Conservation (phyloP, 2,329 filamentous ascomycete species). For the Monosporascus cannonballus region DNA sequence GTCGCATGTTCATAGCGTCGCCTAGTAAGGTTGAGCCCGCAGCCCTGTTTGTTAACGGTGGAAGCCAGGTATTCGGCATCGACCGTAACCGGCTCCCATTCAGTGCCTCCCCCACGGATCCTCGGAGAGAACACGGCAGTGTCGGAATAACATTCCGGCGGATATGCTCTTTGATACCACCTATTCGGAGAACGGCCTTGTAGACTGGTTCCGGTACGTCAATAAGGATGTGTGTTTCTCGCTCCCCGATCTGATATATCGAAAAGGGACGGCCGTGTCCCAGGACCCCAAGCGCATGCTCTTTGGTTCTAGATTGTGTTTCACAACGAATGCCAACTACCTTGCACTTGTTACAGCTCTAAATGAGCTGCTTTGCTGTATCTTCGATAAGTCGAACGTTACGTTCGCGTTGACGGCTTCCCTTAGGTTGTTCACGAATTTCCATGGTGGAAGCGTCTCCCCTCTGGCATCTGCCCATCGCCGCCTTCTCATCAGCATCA, state of each 20-base stretch:
- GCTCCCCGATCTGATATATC: constrained; percentile 8
- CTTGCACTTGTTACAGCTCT: not conserved
- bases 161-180: constrained; percentile 4
- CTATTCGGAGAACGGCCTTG: not conserved
- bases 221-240: constrained; percentile 6
- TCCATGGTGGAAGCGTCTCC: constrained; percentile 5
- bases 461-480: not conserved
- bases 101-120: not conserved
- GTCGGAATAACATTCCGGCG: constrained; percentile 2
- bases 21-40: constrained; percentile 58
- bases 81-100: constrained; percentile 10
- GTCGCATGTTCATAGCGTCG: constrained; percentile 67
- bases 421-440: constrained; percentile 5
- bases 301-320: not conserved
- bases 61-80: constrained; percentile 65
- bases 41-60: constrained; percentile 52
- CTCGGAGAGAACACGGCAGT: not conserved
- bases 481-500: too few species aligned
- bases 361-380: constrained; percentile 1
- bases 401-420: constrained; percentile 1
- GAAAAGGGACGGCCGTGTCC: constrained; percentile 4
- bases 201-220: constrained; percentile 4
- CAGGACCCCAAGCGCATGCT: constrained; percentile 2
- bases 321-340: constrained; percentile 1
- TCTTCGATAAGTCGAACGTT: constrained; percentile 1